Evolutionary conservation across 495 filamentous ascomycete genomes (phyloP), one percentile per base, ranked within the genome.

Genomic region (Xylaria intraflava): DNA sequence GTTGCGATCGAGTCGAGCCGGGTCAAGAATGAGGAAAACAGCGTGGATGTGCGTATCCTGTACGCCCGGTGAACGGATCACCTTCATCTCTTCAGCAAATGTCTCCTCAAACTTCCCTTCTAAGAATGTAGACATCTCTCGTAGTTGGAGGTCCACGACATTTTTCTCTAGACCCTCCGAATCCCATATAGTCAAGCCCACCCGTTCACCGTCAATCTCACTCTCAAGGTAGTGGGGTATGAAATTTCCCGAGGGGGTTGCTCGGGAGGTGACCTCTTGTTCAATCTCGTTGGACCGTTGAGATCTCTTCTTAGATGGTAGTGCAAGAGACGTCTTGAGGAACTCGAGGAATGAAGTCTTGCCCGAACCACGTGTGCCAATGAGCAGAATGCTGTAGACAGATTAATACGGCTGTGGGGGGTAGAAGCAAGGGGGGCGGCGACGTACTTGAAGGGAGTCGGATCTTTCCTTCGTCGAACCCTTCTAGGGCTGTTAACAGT

Each of bases 51-150:
- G 93, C 40, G 92, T 95, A 76, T 98, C 93, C 60, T 88, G 88
- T 62, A 88, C 87, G 55, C 91, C 93, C 17, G 93, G 90, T 47
- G 91, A 88, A 58, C 93, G 86, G 44, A 95, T 74, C 31, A 98
- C 91, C 75, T 96, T 96, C 79, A 94, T 95, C 77, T 98, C 93
- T 72, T 98, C 93, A 30, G 83, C 85, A 67, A 97, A 91, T 0
- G 93, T 97, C 65, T 98, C 94, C 67, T 97, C 91, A 57, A 98
- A 98, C 68, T 97, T 98, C 69, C 86, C 91, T 73, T 98, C 93
- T 49, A 98, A 74, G 75, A 98, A 98, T 11, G 85, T 80, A 23
- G 87, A 84, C 69, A 96, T 90, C 56, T 91, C 89, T 47, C 91
- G 86, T 53, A 98, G 74, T 70, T 98, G 93, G 46, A 97, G 76